These are phyloP conservation scores for Ceratobasidium theobromae DNA, from an alignment of 1,284 basidiomycete species.

Conservation along the genomic window DNA sequence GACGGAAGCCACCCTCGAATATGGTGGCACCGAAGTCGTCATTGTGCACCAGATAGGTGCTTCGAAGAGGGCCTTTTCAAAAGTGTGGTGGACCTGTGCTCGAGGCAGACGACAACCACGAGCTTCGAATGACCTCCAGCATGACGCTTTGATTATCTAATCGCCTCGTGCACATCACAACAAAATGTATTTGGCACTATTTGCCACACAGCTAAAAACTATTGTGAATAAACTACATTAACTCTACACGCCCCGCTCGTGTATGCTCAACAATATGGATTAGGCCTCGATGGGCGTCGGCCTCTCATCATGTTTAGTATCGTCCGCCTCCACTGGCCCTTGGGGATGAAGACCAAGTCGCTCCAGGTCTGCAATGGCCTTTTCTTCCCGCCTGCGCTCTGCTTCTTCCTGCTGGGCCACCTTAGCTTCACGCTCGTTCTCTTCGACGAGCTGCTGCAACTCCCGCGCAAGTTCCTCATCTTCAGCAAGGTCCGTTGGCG, in stretches of 20 bases:
- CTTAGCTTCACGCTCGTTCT: slow-evolving; percentile 42
- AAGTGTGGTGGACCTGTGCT: slow-evolving; percentile 4
- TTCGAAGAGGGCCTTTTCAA: neutral
- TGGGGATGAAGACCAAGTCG: slow-evolving; percentile 13
- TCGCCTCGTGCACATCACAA: slow-evolving; percentile 8
- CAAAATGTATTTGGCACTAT: neutral
- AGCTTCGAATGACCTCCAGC: slow-evolving; percentile 13
- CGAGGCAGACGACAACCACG: slow-evolving; percentile 15
- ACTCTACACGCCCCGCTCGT: too few relatives aligned
- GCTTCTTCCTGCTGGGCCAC: slow-evolving; percentile 46
- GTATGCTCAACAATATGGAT: neutral
- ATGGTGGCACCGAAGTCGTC: slow-evolving; percentile 29
- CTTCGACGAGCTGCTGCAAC: slow-evolving; percentile 46
- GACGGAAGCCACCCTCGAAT: slow-evolving; percentile 15
- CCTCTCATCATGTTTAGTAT: neutral
- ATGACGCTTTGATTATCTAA: slow-evolving; percentile 22
- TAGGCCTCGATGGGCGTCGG: neutral
- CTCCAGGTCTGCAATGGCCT: slow-evolving; percentile 18
- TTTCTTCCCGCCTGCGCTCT: slow-evolving; percentile 30
- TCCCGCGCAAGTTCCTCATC: slow-evolving; percentile 54
- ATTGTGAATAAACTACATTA: too few relatives aligned
- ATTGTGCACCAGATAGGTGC: neutral
- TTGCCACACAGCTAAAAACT: neutral
- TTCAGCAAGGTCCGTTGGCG: slow-evolving; percentile 49
- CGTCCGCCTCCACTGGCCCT: slow-evolving; percentile 31